Evolutionary conservation across 208 protist genomes (phyloP), one percentile per base, ranked within the genome.

Genomic region (Leishmania martiniquensis): DNA sequence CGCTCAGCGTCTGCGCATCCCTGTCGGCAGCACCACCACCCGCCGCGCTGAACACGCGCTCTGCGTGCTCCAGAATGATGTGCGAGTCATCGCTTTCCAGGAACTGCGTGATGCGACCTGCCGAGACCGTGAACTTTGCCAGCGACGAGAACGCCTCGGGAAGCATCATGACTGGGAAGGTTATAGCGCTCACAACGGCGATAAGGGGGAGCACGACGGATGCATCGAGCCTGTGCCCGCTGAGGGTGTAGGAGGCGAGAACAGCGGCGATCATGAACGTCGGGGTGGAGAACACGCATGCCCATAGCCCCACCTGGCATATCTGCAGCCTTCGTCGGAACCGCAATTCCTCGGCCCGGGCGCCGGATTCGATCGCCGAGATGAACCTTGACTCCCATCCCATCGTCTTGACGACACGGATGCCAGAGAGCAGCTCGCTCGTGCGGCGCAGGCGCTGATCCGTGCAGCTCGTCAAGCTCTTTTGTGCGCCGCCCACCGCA

Each of bases 331-430:
- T 37, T 49, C 81, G 76, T 2, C 90, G 73, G 47, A 83, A 83
- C 13, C 49, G 44, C 1, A 98, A 2, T 73, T 97, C 90, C 20
- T 81, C 71, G 0, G 47, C 51, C 25, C 94, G 81, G n/a, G 84
- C 81, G 25, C 86, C 87, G 13, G 62, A 65, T 47, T 89, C 62
- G 66, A 98, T 86, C 42, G 59, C 67, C 13, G 73, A 63, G n/a
- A 88, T 37, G 63, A 98, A 96, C 57, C 70, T 37, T 25, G 90
- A 79, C 77, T 99, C 97, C 95, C 95, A 98, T 25, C 89, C 88
- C 89, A 97, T 98, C 15, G 98, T 89, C 87, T 99, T 99, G 45
- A 95, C 94, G 0, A 99, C 78, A n/a, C 95, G 89, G 5, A 99
- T 98, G 4, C 90, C 91, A 29, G 86, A 84, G n/a, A 99, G 78